phyloP scores from a whole-genome alignment of 805 yeast genomes.

The Saturnispora galanensis region DNA sequence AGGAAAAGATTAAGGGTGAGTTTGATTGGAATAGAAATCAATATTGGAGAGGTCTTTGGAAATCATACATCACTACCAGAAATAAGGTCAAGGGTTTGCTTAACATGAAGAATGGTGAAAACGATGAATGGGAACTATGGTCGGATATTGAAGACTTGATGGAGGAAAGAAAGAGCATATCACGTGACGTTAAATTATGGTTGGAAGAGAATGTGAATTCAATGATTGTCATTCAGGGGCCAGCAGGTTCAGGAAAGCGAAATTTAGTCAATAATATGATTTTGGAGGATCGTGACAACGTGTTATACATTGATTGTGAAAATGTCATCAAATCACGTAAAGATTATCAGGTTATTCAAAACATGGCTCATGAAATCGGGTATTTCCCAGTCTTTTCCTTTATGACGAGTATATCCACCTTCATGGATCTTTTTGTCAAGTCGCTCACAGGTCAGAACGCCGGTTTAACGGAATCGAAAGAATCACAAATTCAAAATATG shows the following conservation, averaged over 20 bases:
- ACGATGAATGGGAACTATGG: constrained; percentile 14
- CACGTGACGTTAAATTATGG: constrained; percentile 66
- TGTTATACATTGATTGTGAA: constrained; percentile 73
- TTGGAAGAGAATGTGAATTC: constrained; percentile 83
- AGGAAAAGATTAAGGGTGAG: constrained; percentile 57
- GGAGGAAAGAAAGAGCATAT: constrained; percentile 62
- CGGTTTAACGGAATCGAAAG: constrained; percentile 76
- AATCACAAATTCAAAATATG: constrained; percentile 73
- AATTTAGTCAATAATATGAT: constrained; percentile 66
- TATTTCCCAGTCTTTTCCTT: constrained; percentile 93
- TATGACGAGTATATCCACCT: constrained; percentile 69
- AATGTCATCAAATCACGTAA: constrained; percentile 60
- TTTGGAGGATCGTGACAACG: constrained; percentile 47
- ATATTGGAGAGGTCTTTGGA: constrained; percentile 27
- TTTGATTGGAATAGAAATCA: constrained; percentile 33
- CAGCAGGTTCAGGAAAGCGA: constrained; percentile 90
- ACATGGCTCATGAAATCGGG: constrained; percentile 70
- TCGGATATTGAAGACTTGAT: constrained; percentile 31
- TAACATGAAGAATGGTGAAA: constrained; percentile 10
- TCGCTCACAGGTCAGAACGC: constrained; percentile 92
- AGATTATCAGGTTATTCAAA: constrained; percentile 57
- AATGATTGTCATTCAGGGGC: constrained; percentile 84
- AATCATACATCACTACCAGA: constrained; percentile 21
- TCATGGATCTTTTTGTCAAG: constrained; percentile 77
- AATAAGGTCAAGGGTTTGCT: constrained; percentile 19